A percentile compares a stretch with the other conserved stretches of the same genome.
Conservation (phyloP, 176 grass and related monocot species). For the Aegilops sharonensis region DNA sequence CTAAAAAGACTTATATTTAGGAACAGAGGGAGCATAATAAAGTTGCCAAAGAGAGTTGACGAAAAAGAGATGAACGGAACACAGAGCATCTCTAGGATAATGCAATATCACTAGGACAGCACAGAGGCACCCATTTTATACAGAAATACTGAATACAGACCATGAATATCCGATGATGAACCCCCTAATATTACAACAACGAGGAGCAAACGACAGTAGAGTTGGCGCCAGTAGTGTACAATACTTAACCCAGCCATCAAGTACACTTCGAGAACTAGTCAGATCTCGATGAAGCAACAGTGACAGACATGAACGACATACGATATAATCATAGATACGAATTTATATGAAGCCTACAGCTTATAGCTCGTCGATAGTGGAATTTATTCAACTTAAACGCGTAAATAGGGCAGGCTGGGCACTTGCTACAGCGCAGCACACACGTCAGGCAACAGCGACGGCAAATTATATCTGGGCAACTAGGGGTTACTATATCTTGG, state of each 20-base stretch:
- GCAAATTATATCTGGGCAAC: background rate
- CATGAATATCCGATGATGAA: background rate
- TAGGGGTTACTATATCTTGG: background rate
- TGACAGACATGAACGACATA: background rate
- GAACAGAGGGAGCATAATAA: background rate
- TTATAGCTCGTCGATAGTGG: background rate
- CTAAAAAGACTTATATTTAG: no score
- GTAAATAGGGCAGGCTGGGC: background rate
- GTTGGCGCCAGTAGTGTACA: background rate
- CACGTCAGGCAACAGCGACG: conserved; percentile 10
- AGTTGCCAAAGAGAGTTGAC: background rate
- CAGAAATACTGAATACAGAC: background rate
- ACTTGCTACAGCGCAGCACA: conserved; percentile 4
- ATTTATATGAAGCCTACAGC: background rate
- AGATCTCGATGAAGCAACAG: background rate
- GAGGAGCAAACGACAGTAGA: background rate
- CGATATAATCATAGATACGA: background rate
- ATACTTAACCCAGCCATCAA: background rate
- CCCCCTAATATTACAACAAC: background rate
- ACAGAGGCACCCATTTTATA: background rate
- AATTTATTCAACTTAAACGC: background rate
- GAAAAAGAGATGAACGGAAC: background rate
- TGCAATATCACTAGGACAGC: background rate
- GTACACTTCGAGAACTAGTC: background rate
- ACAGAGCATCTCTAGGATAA: background rate